These are phyloP conservation scores for Kodamaea sagamina DNA, from an alignment of 805 yeast species.

Conservation along the genomic window DNA sequence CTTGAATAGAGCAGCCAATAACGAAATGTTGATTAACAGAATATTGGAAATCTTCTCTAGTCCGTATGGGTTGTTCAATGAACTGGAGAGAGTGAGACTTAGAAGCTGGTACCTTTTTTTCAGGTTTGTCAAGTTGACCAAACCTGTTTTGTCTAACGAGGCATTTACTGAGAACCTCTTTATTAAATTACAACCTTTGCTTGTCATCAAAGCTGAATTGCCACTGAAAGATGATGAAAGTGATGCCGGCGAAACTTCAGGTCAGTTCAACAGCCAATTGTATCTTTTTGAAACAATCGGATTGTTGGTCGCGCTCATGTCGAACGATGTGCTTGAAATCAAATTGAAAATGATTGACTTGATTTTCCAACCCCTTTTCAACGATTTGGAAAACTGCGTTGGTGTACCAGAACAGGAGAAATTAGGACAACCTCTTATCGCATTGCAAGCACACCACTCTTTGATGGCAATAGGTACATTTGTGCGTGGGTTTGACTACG, in stretches of 20 bases:
- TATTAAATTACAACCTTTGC: slow-evolving; percentile 58
- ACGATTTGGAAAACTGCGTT: slow-evolving; percentile 67
- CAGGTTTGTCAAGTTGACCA: slow-evolving; percentile 76
- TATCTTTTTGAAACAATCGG: slow-evolving; percentile 88
- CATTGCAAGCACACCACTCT: slow-evolving; percentile 81
- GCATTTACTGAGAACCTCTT: slow-evolving; percentile 56
- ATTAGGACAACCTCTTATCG: slow-evolving; percentile 38
- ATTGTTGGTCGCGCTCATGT: slow-evolving; percentile 54
- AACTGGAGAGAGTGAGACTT: slow-evolving; percentile 68
- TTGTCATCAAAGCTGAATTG: slow-evolving; percentile 61
- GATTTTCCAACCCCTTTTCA: slow-evolving; percentile 73
- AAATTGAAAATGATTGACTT: slow-evolving; percentile 56
- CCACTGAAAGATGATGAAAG: slow-evolving; percentile 58
- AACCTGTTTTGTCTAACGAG: slow-evolving; percentile 56
- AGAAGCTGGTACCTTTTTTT: slow-evolving; percentile 91
- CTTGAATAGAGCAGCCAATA: slow-evolving; percentile 41
- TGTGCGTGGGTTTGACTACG: slow-evolving; percentile 74
- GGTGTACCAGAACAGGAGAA: slow-evolving; percentile 28
- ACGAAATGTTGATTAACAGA: slow-evolving; percentile 54
- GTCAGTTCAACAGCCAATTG: slow-evolving; percentile 73
- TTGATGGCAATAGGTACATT: slow-evolving; percentile 88
- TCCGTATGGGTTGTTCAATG: slow-evolving; percentile 78
- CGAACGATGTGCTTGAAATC: slow-evolving; percentile 18
- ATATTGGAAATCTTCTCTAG: slow-evolving; percentile 79
- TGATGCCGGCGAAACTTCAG: slow-evolving; percentile 43